These are phyloP conservation scores for Helotiales sp. DNA, from an alignment of 2,329 filamentous ascomycete species.

Conservation along the genomic window DNA sequence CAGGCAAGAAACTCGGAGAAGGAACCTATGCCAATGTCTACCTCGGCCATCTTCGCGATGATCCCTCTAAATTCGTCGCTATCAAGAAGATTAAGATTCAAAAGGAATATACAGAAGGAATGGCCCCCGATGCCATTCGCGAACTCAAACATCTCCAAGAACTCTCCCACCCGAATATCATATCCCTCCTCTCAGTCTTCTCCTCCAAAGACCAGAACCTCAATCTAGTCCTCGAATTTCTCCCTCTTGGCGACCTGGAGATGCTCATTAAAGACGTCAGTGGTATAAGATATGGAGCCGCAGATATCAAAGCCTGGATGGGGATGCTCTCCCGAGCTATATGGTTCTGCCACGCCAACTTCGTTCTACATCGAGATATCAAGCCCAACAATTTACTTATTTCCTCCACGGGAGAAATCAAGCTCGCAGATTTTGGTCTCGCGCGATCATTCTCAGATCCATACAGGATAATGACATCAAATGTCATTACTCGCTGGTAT, in stretches of 20 bases:
- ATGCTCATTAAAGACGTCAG: constrained; percentile 87
- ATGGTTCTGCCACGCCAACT: constrained; percentile 96
- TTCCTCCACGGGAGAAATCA: constrained; percentile 87
- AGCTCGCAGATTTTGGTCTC: constrained; percentile 96
- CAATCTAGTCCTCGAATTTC: constrained; percentile 90
- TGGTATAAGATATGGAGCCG: constrained; percentile 75
- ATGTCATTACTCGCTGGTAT: constrained; percentile 97
- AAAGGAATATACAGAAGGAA: constrained; percentile 83
- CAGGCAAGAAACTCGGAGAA: constrained; percentile 88
- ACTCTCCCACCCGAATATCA: constrained; percentile 92
- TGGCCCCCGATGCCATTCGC: constrained; percentile 91
- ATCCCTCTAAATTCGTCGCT: constrained; percentile 76
- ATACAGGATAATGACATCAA: constrained; percentile 83
- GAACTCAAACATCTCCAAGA: constrained; percentile 96
- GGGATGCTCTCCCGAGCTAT: constrained; percentile 91
- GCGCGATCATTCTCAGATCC: constrained; percentile 89
- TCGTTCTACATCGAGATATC: constrained; percentile 93
- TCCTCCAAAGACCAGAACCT: constrained; percentile 95
- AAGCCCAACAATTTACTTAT: constrained; percentile 98
- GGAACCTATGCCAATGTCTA: constrained; percentile 98
- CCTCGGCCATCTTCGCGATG: constrained; percentile 74
- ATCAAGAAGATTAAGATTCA: constrained; percentile 93
- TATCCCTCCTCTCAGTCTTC: constrained; percentile 89
- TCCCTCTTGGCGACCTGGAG: constrained; percentile 92
- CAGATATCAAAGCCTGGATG: constrained; percentile 98